phyloP scores from a whole-genome alignment of 345 rosid species.

The Mallotus nudiflorus region DNA sequence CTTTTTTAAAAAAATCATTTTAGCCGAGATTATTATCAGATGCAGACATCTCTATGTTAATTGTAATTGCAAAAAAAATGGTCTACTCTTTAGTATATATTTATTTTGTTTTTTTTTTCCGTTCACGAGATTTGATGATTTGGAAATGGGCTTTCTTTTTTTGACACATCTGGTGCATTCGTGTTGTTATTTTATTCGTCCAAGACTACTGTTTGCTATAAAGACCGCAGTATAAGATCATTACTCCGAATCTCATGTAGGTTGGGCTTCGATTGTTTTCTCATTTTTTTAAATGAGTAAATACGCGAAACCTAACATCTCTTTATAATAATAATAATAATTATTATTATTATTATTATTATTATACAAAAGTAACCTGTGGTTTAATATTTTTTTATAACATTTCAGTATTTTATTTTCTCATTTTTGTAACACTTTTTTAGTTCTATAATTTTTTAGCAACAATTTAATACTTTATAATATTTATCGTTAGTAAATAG shows the following conservation, averaged over 20 bases:
- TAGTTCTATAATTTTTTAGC: too few species aligned
- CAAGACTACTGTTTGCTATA: neutral
- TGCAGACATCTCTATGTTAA: neutral
- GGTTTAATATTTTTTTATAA: too few species aligned
- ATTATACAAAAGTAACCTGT: too few species aligned
- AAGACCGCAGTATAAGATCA: neutral
- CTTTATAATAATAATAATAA: too few species aligned
- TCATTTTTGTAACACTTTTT: too few species aligned
- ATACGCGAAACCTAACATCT: conserved; percentile 18
- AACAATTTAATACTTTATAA: too few species aligned
- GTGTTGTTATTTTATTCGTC: too few species aligned
- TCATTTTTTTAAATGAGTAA: neutral
- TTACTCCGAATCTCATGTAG: neutral
- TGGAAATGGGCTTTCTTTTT: neutral
- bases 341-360: too few species aligned
- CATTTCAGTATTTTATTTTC: too few species aligned
- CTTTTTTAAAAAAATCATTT: neutral
- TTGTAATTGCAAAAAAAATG: neutral
- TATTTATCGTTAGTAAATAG: too few species aligned
- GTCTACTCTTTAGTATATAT: too few species aligned
- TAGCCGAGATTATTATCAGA: neutral
- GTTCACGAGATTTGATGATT: neutral
- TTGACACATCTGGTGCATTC: neutral
- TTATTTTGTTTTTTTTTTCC: neutral
- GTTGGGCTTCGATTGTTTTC: neutral